Evolutionary conservation across 345 rosid genomes (phyloP).

Genomic region (Sisymbrium altissimum): DNA sequence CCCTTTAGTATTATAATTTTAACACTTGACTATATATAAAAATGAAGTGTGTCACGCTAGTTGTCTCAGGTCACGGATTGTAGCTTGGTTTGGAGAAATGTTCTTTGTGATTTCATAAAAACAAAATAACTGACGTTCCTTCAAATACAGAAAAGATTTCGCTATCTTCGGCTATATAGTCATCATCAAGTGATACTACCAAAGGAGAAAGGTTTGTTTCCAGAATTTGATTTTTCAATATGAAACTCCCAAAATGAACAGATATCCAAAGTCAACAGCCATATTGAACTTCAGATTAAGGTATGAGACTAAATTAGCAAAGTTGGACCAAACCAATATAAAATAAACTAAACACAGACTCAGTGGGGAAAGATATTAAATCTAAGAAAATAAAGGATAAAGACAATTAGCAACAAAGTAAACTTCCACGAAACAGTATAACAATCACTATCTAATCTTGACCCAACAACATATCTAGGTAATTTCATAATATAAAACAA

Average conservation of each 20-base stretch:
- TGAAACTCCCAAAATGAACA: background rate
- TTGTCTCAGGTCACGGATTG: too few species aligned
- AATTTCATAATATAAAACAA: slow-evolving; percentile 16
- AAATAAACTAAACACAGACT: background rate
- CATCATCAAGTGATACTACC: background rate
- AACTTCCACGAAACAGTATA: slow-evolving; percentile 27
- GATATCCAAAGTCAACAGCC: background rate
- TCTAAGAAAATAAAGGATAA: background rate
- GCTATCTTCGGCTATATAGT: background rate
- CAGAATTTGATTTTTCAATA: background rate
- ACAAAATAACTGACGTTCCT: too few species aligned
- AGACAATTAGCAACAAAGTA: slow-evolving; percentile 9
- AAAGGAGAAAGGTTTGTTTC: background rate
- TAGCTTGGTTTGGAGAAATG: too few species aligned
- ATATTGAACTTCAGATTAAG: background rate
- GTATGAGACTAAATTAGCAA: background rate
- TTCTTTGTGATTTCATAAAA: too few species aligned
- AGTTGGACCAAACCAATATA: slow-evolving; percentile 2
- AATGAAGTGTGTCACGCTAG: too few species aligned
- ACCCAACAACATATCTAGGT: slow-evolving; percentile 17
- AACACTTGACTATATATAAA: too few species aligned
- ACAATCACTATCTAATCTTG: slow-evolving; percentile 26
- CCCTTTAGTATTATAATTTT: too few species aligned
- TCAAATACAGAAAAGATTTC: too few species aligned
- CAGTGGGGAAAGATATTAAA: background rate